Evolutionary conservation across 176 grass and related monocot genomes (phyloP), one percentile per base, ranked within the genome.

Genomic region (Aegilops umbellulata): DNA sequence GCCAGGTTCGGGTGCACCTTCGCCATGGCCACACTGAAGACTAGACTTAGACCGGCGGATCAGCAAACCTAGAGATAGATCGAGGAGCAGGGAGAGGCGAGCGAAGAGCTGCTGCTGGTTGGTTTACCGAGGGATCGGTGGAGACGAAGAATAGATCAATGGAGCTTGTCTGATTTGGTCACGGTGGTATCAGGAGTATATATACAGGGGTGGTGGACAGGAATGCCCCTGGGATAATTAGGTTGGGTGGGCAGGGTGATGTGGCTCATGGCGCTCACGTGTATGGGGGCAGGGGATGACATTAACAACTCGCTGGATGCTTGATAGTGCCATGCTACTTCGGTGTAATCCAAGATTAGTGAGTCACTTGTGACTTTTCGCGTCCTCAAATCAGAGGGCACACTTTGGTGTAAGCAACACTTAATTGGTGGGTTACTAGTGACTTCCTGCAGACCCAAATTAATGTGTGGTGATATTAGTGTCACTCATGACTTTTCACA

Each of bases 1-100:
- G 80, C 80, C 67, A 90, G 11, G 80, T 90, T 90, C 22, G 89
- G 89, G 80, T 90, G 80, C 60, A 90, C 80, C 89, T 67, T 90
- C 66, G 85, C 89, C 89, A 90, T 65, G 6, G 19, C 55, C 55
- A 58, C 55, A 22, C 55, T 85, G 3, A 34, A 19, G 19, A 46
- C 36, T 77, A 29, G 32, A 41, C 23, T 72, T 72, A 55, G 13
- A 55, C 26, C 3, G 71, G 22, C 31, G 35, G 35, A 41, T 67
- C 69, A 60, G 27, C 34, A 77, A 63, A 29, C 20, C 55, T 15
- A 8, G 83, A 69, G 47, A 76, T 58, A 39, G 75, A 51, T 58
- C 17, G 38, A 74, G 44, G 15, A 60, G 26, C 13, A 30, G 44
- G 32, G 19, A 34, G 70, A 42, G 63, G 47, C 0, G 47, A 53